Percentiles rank a stretch among this genome's conserved stretches.
Evolutionary conservation across 305 asterid species (phyloP).

Genomic region (Solanum chacoense): DNA sequence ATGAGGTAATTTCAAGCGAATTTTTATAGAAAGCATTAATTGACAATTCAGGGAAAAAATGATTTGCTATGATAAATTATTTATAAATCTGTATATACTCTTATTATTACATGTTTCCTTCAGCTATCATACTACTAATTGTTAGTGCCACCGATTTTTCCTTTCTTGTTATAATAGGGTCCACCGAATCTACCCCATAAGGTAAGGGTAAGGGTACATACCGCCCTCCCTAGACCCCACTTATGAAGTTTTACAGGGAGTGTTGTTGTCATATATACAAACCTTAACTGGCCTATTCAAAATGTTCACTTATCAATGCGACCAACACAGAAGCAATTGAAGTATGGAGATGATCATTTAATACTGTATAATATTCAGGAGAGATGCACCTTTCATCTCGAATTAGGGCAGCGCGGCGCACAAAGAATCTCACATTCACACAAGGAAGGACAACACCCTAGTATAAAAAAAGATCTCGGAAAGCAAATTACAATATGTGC

Average conservation of each 20-base stretch:
- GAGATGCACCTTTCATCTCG: neutral
- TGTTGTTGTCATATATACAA: neutral
- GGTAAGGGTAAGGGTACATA: neutral
- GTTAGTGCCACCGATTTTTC: neutral
- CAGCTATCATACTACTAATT: neutral
- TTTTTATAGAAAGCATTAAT: neutral
- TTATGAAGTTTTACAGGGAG: neutral
- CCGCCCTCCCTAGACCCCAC: neutral
- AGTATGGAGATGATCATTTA: neutral
- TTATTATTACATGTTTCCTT: neutral
- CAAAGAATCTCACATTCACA: neutral
- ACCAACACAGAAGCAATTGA: neutral
- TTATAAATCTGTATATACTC: neutral
- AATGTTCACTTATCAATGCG: neutral
- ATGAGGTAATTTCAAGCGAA: neutral
- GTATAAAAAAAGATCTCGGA: neutral
- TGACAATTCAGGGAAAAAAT: neutral
- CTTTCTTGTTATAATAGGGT: neutral
- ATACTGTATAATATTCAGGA: neutral
- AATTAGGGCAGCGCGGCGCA: neutral
- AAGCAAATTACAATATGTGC: conserved; percentile 13
- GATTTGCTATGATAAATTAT: neutral
- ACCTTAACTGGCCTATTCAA: neutral
- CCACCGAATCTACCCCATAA: neutral
- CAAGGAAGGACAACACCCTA: neutral